Percentiles rank a stretch among this genome's conserved stretches.
phyloP scores from a whole-genome alignment of 176 grass and related monocot species.

The Phoenix dactylifera region DNA sequence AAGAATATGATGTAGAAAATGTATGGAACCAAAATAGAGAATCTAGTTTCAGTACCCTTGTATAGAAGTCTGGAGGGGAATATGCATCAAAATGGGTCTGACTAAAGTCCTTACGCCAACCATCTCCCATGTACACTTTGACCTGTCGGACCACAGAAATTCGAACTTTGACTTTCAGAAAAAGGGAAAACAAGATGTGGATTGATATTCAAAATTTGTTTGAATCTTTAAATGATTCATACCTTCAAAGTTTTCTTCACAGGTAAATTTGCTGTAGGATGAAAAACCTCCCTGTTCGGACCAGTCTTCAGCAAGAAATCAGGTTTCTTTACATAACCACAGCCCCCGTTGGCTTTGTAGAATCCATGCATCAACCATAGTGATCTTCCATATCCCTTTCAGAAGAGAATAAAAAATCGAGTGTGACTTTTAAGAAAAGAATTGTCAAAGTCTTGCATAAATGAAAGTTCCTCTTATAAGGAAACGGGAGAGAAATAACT shows the following conservation, averaged over 20 bases:
- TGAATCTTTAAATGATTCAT: background rate
- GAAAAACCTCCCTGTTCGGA: slow-evolving; percentile 7
- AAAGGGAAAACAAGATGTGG: background rate
- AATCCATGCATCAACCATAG: slow-evolving; percentile 21
- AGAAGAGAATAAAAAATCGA: slow-evolving; percentile 3
- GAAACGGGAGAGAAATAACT: too few relatives aligned
- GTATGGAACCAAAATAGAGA: too few relatives aligned
- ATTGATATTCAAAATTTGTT: background rate
- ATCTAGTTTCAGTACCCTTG: slow-evolving; percentile 32
- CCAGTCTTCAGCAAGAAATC: slow-evolving; percentile 3
- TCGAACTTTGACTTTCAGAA: background rate
- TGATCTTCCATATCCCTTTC: slow-evolving; percentile 16
- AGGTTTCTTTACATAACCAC: slow-evolving; percentile 18
- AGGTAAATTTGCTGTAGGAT: background rate
- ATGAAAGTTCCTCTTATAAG: too few relatives aligned
- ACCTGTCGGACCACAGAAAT: slow-evolving; percentile 31
- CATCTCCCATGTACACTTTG: slow-evolving; percentile 92
- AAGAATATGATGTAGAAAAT: too few relatives aligned
- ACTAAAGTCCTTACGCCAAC: slow-evolving; percentile 76
- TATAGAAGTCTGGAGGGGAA: slow-evolving; percentile 94
- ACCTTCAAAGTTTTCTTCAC: slow-evolving; percentile 8
- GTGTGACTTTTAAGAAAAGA: slow-evolving; percentile 9
- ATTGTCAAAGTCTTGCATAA: background rate
- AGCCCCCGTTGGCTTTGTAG: slow-evolving; percentile 12
- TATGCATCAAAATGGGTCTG: slow-evolving; percentile 75